Base-by-base conservation (phyloP, 371 early-diverging fungal species). In the Smittium culicis region DNA sequence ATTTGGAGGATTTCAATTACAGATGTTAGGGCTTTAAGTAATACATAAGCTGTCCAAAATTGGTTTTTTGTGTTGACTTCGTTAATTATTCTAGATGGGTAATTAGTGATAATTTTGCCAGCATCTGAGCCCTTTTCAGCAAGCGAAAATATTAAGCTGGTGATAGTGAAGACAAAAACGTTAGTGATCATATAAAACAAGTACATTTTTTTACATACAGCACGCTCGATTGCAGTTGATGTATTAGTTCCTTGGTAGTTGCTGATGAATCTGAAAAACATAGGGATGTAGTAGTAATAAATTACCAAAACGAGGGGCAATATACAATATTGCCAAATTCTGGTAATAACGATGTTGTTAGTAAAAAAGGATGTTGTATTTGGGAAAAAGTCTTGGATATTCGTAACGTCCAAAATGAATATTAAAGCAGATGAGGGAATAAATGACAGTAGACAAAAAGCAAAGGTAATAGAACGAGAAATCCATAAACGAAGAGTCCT, bases 221-320 rank as follows among this genome's bases (percentile, higher is more conserved):
- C 78, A 34, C 88, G 82, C 63, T 92, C 90, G 14, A 88, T 78
- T 1, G 85, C 88, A 0, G 88, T 83, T 34, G 82, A 75, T 27
- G 90, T 88, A 35, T 80, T 67, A 35, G 86, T 86, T n/a, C 93
- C 93, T 75, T 91, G 91, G 66, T 86, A 82, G 34, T 83, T 75
- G 14, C 90, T 83, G 54, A 90, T 66, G 45, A 82, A 74, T 0
- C 86, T 80, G 64, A 92, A 83, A 8, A 86, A 69, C 54, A 80
- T 77, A 35, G 89, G 91, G 59, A 91, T 74, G 8, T 86, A 66
- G 34, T 84, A 79, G 71, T 88, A 83, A 65, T 87, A 82, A 35
- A 89, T 68, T 2, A 86, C 85, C 78, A 88, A 79, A 57, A 87
- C 70, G 60, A 88, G 71, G n/a, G 91, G 90, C 1, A 86, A 82